Conservation (phyloP, 805 yeast genomes). For the Metschnikowia peoriensis region DNA sequence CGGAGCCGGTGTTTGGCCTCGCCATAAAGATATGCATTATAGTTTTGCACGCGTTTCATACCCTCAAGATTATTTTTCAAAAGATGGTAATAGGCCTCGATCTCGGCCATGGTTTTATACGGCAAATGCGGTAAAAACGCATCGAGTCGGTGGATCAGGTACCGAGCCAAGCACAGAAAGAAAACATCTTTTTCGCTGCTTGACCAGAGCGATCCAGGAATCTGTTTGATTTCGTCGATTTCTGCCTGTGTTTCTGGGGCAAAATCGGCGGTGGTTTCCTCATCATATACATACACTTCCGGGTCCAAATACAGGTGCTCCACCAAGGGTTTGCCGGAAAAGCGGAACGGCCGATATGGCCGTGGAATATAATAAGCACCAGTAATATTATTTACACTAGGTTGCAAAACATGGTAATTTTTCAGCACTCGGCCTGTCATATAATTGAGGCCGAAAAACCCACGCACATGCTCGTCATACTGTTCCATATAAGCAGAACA, state of each 20-base stretch:
- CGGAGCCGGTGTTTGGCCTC: not conserved
- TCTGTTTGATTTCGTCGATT: not conserved
- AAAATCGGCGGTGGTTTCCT: not conserved
- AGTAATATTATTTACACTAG: slow-evolving; percentile 13
- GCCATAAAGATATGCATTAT: not conserved
- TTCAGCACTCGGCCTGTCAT: not conserved
- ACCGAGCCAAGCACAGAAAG: slow-evolving; percentile 48
- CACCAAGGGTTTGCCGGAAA: not conserved
- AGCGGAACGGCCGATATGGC: not conserved
- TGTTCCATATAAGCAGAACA: not conserved
- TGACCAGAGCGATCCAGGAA: slow-evolving; percentile 45
- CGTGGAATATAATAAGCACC: slow-evolving; percentile 11
- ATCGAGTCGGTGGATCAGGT: slow-evolving; percentile 48
- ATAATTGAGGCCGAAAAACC: slow-evolving; percentile 11
- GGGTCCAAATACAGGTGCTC: not conserved
- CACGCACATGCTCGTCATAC: slow-evolving; percentile 6
- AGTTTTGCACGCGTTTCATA: slow-evolving; percentile 19
- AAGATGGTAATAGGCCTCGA: slow-evolving; percentile 43
- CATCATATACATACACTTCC: not conserved
- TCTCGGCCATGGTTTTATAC: slow-evolving; percentile 43
- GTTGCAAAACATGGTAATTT: not conserved
- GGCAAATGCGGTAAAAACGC: slow-evolving; percentile 38
- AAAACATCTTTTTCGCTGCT: slow-evolving; percentile 49
- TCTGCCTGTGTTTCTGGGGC: not conserved
- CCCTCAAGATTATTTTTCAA: slow-evolving; percentile 28